Conservation (phyloP, 371 early-diverging fungal species). For the Saksenaea oblongispora region DNA sequence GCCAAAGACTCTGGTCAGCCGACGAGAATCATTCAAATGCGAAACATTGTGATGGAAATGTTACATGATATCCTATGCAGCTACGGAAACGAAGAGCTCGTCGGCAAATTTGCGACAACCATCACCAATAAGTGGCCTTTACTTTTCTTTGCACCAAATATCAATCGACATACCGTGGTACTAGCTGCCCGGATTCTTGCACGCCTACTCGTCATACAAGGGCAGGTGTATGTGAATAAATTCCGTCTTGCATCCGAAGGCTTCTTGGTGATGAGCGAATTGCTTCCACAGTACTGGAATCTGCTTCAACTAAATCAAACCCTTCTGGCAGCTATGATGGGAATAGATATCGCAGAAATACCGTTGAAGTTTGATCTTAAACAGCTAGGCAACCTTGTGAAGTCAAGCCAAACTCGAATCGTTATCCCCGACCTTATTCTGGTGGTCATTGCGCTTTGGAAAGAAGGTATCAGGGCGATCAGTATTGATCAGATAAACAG, state of each 20-base stretch:
- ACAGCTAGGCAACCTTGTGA: constrained; percentile 13
- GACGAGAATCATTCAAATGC: constrained; percentile 52
- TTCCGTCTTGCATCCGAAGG: constrained; percentile 64
- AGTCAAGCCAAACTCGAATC: neutral
- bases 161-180: constrained; percentile 63
- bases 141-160: constrained; percentile 58
- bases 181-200: constrained; percentile 62
- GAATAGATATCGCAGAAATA: constrained; percentile 57
- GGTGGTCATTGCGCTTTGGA: constrained; percentile 31
- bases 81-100: constrained; percentile 40
- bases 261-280: constrained; percentile 54
- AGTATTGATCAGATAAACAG: neutral
- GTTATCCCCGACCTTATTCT: constrained; percentile 39
- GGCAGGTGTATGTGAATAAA: constrained; percentile 51
- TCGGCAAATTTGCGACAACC: constrained; percentile 57
- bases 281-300: constrained; percentile 66
- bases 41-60: constrained; percentile 76
- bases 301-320: constrained; percentile 62
- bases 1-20: constrained; percentile 26
- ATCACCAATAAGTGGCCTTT: constrained; percentile 77
- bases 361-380: constrained; percentile 56
- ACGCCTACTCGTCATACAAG: constrained; percentile 55
- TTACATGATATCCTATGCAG: constrained; percentile 68
- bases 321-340: constrained; percentile 58
- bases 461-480: constrained; percentile 25